Evolutionary conservation across 2,329 filamentous ascomycete genomes (phyloP).

Genomic region (Pyrenophora seminiperda): DNA sequence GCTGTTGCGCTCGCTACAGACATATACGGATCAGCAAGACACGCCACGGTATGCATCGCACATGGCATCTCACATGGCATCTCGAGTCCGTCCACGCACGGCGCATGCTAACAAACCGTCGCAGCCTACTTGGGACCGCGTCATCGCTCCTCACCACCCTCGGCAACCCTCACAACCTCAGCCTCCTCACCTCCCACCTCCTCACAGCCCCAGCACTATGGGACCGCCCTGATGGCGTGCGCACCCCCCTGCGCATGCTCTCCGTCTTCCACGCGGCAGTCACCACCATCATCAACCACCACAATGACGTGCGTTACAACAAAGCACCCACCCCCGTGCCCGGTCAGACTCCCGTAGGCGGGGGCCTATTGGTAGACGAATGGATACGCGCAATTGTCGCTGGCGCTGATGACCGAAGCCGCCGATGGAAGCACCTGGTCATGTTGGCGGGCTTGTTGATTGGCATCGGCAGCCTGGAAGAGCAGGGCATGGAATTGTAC

Average conservation of each 20-base stretch:
- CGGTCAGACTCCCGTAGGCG: conserved; percentile 40
- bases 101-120: conserved; percentile 33
- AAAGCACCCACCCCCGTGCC: conserved; percentile 36
- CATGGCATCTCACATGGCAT: not conserved
- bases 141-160: conserved; percentile 70
- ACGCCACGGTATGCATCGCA: conserved; percentile 59
- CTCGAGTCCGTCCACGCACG: conserved; percentile 11
- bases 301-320: conserved; percentile 42
- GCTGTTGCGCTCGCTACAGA: conserved; percentile 67
- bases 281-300: conserved; percentile 59
- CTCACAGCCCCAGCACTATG: conserved; percentile 74
- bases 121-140: conserved; percentile 65
- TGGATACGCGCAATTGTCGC: conserved; percentile 65
- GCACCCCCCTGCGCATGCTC: conserved; percentile 68
- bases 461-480: conserved; percentile 63
- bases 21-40: conserved; percentile 63
- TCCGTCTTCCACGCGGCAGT: conserved; percentile 74
- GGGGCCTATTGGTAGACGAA: conserved; percentile 59
- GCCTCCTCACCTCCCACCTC: conserved; percentile 73
- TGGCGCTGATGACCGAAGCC: conserved; percentile 65
- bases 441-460: conserved; percentile 78
- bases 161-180: conserved; percentile 75
- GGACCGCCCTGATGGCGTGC: conserved; percentile 65
- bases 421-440: conserved; percentile 82
- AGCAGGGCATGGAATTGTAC: conserved; percentile 60